phyloP scores from a whole-genome alignment of 1,284 basidiomycete species.

The Malassezia sp. region DNA sequence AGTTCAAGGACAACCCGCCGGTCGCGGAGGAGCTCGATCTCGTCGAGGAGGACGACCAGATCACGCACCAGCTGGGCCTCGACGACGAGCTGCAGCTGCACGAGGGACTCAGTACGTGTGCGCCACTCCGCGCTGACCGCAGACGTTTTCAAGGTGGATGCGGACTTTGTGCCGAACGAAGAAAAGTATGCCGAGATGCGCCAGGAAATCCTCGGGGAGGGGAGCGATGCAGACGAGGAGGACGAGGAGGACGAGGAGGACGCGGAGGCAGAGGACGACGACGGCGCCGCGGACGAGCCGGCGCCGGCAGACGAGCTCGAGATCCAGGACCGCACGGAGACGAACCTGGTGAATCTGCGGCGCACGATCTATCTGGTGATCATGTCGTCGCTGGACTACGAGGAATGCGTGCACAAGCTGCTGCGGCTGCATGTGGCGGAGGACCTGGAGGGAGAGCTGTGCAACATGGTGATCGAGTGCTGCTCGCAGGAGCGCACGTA shows the following conservation, averaged over 20 bases:
- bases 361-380: slow-evolving; percentile 92
- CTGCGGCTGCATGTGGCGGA: slow-evolving; percentile 69
- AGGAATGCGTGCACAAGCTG: slow-evolving; percentile 96
- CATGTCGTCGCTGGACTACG: slow-evolving; percentile 66
- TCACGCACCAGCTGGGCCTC: slow-evolving; percentile 81
- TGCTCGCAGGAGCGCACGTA: slow-evolving; percentile 98
- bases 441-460: slow-evolving; percentile 64
- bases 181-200: slow-evolving; percentile 86
- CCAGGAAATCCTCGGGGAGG: slow-evolving; percentile 71
- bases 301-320: slow-evolving; percentile 50
- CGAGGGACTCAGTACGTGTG: slow-evolving; percentile 83
- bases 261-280: slow-evolving; percentile 58
- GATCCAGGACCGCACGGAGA: slow-evolving; percentile 88
- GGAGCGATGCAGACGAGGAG: slow-evolving; percentile 37
- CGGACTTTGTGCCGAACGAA: slow-evolving; percentile 79
- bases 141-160: slow-evolving; percentile 92
- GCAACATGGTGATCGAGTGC: slow-evolving; percentile 99
- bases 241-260: slow-evolving; percentile 52
- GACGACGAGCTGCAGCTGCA: slow-evolving; percentile 88
- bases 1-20: slow-evolving; percentile 94
- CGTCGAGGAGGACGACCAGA: slow-evolving; percentile 84
- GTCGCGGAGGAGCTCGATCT: slow-evolving; percentile 85
- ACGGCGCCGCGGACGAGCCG: slow-evolving; percentile 54
- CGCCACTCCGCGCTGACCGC: no score
- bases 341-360: slow-evolving; percentile 86